Percentiles rank a stretch among this genome's conserved stretches.
Evolutionary conservation across 2,329 filamentous ascomycete genomes (phyloP).

Genomic region (Colletotrichum sp.): DNA sequence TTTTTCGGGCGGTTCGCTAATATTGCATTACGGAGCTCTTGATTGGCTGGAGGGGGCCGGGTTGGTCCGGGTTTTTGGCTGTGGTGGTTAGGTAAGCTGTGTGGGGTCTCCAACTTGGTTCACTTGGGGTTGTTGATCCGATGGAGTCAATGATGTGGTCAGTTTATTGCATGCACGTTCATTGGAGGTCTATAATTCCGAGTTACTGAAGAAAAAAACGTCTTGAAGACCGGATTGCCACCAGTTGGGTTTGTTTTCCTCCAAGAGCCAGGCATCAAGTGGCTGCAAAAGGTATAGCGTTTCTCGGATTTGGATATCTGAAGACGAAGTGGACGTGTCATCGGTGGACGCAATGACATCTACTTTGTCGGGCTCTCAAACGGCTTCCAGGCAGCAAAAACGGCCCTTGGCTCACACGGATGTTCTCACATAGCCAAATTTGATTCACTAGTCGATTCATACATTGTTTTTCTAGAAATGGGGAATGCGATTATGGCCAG

Average conservation of each 20-base stretch:
- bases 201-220: neutral
- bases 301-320: neutral
- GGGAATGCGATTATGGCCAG: neutral
- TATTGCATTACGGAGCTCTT: slow-evolving; percentile 3
- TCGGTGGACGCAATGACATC: neutral
- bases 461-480: neutral
- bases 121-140: neutral
- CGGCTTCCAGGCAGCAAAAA: neutral
- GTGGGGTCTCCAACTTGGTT: neutral
- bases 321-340: neutral
- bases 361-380: neutral
- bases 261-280: neutral
- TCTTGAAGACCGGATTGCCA: neutral
- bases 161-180: neutral
- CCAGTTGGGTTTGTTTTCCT: neutral
- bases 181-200: neutral
- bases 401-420: neutral
- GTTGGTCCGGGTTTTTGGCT: neutral
- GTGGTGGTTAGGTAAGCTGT: slow-evolving; percentile 6
- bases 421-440: neutral
- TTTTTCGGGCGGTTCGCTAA: slow-evolving; percentile 9
- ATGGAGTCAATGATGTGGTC: neutral
- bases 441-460: neutral
- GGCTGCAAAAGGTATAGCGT: neutral
- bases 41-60: slow-evolving; percentile 8